These are phyloP conservation scores for Taiwanofungus camphoratus DNA, from an alignment of 1,284 basidiomycete species.

Conservation along the genomic window DNA sequence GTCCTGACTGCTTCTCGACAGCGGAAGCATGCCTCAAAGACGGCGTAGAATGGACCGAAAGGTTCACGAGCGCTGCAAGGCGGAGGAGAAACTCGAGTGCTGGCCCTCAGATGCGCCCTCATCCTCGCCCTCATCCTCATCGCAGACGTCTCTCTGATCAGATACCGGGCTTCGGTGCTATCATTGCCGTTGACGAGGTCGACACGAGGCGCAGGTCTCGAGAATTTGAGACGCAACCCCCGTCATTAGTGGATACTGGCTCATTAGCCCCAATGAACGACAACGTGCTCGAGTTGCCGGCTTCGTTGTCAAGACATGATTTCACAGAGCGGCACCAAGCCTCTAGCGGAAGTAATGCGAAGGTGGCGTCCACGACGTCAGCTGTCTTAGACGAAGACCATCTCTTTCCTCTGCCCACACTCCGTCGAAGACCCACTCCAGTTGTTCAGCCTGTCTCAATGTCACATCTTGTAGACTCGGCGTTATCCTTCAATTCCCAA, in stretches of 20 bases:
- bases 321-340: no score
- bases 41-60: constrained; percentile 50
- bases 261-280: neutral
- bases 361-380: no score
- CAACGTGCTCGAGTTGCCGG: neutral
- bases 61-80: constrained; percentile 54
- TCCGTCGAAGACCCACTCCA: no score
- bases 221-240: neutral
- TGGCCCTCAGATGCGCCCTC: constrained; percentile 18
- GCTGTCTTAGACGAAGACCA: no score
- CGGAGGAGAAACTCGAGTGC: constrained; percentile 49
- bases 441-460: no score
- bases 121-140: constrained; percentile 9
- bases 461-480: no score
- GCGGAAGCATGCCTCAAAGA: constrained; percentile 42
- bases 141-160: constrained; percentile 20
- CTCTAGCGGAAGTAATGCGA: no score
- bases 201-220: constrained; percentile 37
- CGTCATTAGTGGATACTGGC: neutral
- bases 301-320: neutral
- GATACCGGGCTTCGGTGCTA: constrained; percentile 24
- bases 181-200: constrained; percentile 56
- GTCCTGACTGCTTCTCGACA: constrained; percentile 42
- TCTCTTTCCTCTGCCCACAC: no score
- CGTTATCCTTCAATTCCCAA: no score